These are phyloP conservation scores for Candida sanyaensis DNA, from an alignment of 1,139 yeast genomes.

Conservation along the genomic window DNA sequence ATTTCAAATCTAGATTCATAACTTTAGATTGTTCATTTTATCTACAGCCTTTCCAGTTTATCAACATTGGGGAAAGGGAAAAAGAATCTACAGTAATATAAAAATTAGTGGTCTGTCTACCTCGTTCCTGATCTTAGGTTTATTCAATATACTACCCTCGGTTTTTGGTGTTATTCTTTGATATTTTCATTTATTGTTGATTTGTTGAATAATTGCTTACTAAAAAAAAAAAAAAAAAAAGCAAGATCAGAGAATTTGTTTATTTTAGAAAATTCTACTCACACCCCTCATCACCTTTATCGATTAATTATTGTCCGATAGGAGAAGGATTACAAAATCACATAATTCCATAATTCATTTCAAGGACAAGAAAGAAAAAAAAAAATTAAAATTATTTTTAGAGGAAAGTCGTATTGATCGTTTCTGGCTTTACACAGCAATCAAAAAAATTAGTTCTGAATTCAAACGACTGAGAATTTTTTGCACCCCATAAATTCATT, in stretches of 20 bases:
- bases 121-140: not conserved
- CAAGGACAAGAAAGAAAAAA: not conserved
- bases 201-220: constrained; percentile 1
- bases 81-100: too few relatives aligned
- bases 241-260: too few relatives aligned
- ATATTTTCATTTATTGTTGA: not conserved
- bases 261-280: not conserved
- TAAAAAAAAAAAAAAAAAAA: not conserved
- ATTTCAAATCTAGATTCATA: not conserved
- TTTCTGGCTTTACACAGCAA: not conserved
- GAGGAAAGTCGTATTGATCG: not conserved
- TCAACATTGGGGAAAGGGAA: too few relatives aligned
- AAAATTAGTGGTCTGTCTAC: not conserved
- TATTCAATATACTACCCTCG: too few relatives aligned
- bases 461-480: not conserved
- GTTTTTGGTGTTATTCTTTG: not conserved
- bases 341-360: too few relatives aligned
- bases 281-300: not conserved
- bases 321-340: not conserved
- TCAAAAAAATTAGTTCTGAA: not conserved
- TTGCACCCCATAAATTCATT: not conserved
- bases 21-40: not conserved
- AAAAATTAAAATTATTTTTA: not conserved
- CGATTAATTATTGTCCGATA: not conserved
- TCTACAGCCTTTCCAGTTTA: too few relatives aligned